phyloP scores from a whole-genome alignment of 306 rosid genomes.

The Pueraria montana region DNA sequence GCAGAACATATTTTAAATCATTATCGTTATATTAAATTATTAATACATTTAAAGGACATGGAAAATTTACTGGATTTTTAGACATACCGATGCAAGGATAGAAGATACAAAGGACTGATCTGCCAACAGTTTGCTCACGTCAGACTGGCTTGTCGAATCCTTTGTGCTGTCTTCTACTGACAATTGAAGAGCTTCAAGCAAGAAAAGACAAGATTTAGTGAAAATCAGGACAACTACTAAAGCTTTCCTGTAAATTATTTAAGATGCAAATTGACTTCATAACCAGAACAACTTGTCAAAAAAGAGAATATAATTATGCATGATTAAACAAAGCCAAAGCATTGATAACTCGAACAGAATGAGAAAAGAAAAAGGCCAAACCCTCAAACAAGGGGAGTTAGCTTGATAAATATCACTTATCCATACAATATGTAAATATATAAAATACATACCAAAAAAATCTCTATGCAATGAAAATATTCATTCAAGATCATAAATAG shows the following conservation, averaged over 20 bases:
- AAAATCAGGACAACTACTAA: conserved; percentile 1
- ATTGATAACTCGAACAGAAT: not conserved
- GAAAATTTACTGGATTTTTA: conserved; percentile 38
- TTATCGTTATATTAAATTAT: too few relatives aligned
- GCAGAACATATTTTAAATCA: conserved; percentile 17
- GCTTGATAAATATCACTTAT: not conserved
- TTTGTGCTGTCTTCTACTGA: conserved; percentile 78
- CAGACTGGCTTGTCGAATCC: conserved; percentile 75
- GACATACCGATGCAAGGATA: conserved; percentile 86
- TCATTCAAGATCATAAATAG: not conserved
- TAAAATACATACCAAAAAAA: not conserved
- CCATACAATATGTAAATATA: not conserved
- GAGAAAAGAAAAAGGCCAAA: not conserved
- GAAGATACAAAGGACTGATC: conserved; percentile 97
- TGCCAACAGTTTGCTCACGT: conserved; percentile 88
- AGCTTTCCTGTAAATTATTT: conserved; percentile 9
- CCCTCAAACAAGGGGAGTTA: conserved; percentile 8
- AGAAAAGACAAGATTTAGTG: conserved; percentile 37
- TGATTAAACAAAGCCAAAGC: conserved; percentile 13
- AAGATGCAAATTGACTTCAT: conserved; percentile 19
- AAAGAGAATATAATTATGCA: conserved; percentile 5
- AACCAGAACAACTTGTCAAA: conserved; percentile 2
- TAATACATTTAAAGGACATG: conserved; percentile 12
- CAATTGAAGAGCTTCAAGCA: conserved; percentile 85
- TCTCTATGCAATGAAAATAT: not conserved